Evolutionary conservation across 169 alveolate species (phyloP).

Genomic region (Theileria luwenshuni): DNA sequence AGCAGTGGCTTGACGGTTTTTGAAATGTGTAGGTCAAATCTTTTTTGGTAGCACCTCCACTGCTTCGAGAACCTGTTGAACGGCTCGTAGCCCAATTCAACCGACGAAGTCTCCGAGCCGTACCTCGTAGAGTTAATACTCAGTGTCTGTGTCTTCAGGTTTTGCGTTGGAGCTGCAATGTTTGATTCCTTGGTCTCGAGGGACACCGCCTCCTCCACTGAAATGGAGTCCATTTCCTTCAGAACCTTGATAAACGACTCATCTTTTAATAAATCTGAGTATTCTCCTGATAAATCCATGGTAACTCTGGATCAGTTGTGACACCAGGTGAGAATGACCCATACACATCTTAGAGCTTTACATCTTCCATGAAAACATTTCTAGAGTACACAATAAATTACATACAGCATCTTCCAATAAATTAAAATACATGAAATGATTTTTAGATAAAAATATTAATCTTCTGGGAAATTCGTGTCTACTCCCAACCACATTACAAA

Average conservation of each 20-base stretch:
- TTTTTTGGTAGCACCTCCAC: conserved; percentile 11
- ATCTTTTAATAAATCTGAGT: conserved; percentile 25
- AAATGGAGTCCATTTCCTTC: conserved; percentile 14
- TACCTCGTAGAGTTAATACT: conserved; percentile 9
- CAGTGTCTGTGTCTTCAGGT: neutral
- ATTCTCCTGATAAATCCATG: conserved; percentile 31
- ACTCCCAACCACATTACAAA: no score
- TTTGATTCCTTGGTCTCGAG: neutral
- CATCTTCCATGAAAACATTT: no score
- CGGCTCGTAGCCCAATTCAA: neutral
- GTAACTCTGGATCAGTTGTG: no score
- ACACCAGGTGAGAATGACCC: no score
- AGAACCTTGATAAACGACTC: conserved; percentile 24
- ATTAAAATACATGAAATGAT: neutral
- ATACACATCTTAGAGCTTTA: no score
- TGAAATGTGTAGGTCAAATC: conserved; percentile 17
- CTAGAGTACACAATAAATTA: neutral
- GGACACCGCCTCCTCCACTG: neutral
- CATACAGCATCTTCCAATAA: neutral
- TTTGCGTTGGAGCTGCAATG: neutral
- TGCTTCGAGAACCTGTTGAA: neutral
- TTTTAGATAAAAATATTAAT: neutral
- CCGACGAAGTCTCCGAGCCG: conserved; percentile 12
- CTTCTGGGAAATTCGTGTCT: neutral
- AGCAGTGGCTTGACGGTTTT: conserved; percentile 10